Percentiles rank a stretch among this genome's conserved stretches.
These are phyloP conservation scores for Aspergillus olivimuriae DNA, from an alignment of 495 filamentous ascomycete species.

Conservation along the genomic window DNA sequence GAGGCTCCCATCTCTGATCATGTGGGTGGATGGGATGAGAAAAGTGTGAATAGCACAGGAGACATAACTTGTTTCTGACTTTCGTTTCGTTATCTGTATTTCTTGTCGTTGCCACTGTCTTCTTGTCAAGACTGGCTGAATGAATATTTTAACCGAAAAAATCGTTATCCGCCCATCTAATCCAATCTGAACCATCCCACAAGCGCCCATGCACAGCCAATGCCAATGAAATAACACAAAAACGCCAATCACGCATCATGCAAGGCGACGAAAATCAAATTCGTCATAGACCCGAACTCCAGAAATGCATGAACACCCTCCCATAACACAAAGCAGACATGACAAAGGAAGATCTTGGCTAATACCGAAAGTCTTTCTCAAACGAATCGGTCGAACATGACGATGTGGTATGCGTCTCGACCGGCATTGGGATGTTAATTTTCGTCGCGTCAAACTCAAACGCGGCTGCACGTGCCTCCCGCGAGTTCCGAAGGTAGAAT, in stretches of 20 bases:
- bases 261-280: not conserved
- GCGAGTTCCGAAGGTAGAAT: constrained; percentile 23
- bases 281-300: not conserved
- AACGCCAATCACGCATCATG: not conserved
- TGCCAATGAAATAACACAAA: not conserved
- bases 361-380: constrained; percentile 10
- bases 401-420: constrained; percentile 13
- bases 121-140: too few species aligned
- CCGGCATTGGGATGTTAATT: constrained; percentile 21
- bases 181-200: constrained; percentile 8
- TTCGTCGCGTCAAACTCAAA: constrained; percentile 36
- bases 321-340: not conserved
- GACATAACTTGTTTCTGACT: too few species aligned
- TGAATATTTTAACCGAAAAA: too few species aligned
- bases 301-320: not conserved
- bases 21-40: too few species aligned
- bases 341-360: too few species aligned
- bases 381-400: constrained; percentile 18
- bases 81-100: too few species aligned
- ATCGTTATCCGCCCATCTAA: constrained; percentile 9
- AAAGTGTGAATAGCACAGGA: too few species aligned
- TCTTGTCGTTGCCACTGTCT: too few species aligned
- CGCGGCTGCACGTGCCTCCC: constrained; percentile 26
- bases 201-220: constrained; percentile 2
- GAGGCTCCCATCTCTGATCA: too few species aligned